Percentiles rank a stretch among this genome's conserved stretches.
phyloP scores from a whole-genome alignment of 2,329 filamentous ascomycete genomes.

The Fusarium mexicanum region DNA sequence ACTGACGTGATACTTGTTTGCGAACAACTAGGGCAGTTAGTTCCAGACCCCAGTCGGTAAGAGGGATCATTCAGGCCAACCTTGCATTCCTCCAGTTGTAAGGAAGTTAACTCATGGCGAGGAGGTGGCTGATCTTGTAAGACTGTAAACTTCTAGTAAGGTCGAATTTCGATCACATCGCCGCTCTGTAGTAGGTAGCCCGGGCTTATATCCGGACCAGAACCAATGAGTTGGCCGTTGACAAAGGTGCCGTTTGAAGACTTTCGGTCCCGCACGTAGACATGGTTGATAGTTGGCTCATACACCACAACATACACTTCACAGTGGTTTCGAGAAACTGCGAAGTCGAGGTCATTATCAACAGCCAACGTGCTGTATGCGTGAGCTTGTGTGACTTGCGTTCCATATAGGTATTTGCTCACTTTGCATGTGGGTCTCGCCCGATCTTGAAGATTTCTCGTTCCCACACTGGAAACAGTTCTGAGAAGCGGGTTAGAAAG shows the following conservation, averaged over 20 bases:
- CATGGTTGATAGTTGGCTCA: conserved; percentile 53
- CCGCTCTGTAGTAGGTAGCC: conserved; percentile 61
- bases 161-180: conserved; percentile 58
- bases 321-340: conserved; percentile 63
- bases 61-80: conserved; percentile 26
- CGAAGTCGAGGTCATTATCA: conserved; percentile 47
- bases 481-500: conserved; percentile 27
- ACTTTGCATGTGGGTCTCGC: conserved; percentile 50
- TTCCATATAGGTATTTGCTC: background rate
- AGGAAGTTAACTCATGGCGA: conserved; percentile 38
- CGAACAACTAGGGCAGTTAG: conserved; percentile 45
- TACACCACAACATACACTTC: conserved; percentile 65
- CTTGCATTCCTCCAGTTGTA: conserved; percentile 48
- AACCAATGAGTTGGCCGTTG: conserved; percentile 57
- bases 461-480: conserved; percentile 44
- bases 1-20: conserved; percentile 48
- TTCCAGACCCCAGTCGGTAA: background rate
- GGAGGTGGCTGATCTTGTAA: conserved; percentile 43
- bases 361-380: conserved; percentile 52
- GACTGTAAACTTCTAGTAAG: conserved; percentile 52
- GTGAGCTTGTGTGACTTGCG: background rate
- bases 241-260: conserved; percentile 65
- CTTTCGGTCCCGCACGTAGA: conserved; percentile 66
- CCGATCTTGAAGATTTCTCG: conserved; percentile 49
- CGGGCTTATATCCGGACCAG: conserved; percentile 48